Base-by-base conservation (phyloP, 805 yeast species). In the Starmerella riodocensis region DNA sequence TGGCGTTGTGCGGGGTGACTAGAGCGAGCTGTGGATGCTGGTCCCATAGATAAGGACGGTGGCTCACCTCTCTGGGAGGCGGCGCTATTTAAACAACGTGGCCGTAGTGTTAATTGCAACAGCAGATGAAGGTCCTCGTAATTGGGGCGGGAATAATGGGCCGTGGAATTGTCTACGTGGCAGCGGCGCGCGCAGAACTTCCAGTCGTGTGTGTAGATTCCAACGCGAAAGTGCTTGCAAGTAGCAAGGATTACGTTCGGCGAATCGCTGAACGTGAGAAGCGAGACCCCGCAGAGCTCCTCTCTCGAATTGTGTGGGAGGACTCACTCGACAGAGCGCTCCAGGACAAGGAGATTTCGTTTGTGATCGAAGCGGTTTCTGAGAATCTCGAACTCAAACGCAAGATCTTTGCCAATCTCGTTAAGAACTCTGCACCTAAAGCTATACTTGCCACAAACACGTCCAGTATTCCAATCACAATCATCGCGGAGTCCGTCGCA, bases 71-170 rank as follows among this genome's bases (percentile, higher is more conserved):
- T n/a, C n/a, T n/a, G n/a, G n/a, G n/a, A n/a, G n/a, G n/a, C n/a
- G n/a, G n/a, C n/a, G n/a, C n/a, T n/a, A n/a, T n/a, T n/a, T n/a
- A n/a, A n/a, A n/a, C n/a, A n/a, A n/a, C n/a, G n/a, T n/a, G n/a
- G n/a, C n/a, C n/a, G n/a, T n/a, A n/a, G n/a, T n/a, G n/a, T n/a
- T n/a, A n/a, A n/a, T n/a, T n/a, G n/a, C n/a, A n/a, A n/a, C n/a
- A n/a, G n/a, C n/a, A n/a, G n/a, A 40, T 40, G 43, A 17, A 34
- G 14, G 16, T 41, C 1, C 16, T 41, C 3, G 42, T 41, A 4
- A 52, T 63, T 28, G 68, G 68, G 14, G 60, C 67, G 1, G 68
- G 68, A 34, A 66, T 63, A 41, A 63, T 63, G 68, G 66, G 67
- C 17, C 59, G 61, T 0, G 67, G 67, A 14, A 63, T 63, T 27